Evolutionary conservation across 2,329 filamentous ascomycete species (phyloP).

Genomic region (Phialocephala subalpina): DNA sequence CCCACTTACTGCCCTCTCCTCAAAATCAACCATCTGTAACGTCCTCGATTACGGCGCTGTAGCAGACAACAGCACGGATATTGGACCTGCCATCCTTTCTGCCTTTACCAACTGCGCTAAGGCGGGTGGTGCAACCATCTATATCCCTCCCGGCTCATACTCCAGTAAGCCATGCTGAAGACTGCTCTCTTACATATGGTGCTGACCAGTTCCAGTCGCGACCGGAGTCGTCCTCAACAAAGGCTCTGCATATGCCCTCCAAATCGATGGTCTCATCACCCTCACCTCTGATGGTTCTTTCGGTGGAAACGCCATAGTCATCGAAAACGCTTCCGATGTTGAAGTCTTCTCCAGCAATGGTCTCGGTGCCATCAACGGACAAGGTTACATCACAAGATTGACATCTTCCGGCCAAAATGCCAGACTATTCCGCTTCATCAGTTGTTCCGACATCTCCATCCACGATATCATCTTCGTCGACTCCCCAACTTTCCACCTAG

Average conservation of each 20-base stretch:
- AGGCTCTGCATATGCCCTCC: conserved; percentile 46
- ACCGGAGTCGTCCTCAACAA: conserved; percentile 35
- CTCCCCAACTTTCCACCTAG: conserved; percentile 47
- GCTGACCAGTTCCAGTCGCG: conserved; percentile 20
- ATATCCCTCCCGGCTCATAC: conserved; percentile 31
- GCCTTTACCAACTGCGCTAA: conserved; percentile 43
- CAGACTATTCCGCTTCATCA: conserved; percentile 34
- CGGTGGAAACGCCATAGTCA: conserved; percentile 32
- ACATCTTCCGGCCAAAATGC: conserved; percentile 40
- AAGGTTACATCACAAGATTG: conserved; percentile 46
- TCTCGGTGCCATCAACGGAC: conserved; percentile 46
- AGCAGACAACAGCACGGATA: conserved; percentile 44
- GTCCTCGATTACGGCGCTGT: conserved; percentile 44
- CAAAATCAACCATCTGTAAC: conserved; percentile 44
- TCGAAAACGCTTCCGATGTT: conserved; percentile 40
- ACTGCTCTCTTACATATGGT: background rate
- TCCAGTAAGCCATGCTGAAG: conserved; percentile 15
- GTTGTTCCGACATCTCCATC: conserved; percentile 35
- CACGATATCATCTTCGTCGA: conserved; percentile 46
- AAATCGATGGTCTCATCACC: conserved; percentile 45
- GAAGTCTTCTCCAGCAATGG: conserved; percentile 47
- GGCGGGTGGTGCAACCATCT: conserved; percentile 30
- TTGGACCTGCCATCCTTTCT: conserved; percentile 40
- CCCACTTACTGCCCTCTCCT: conserved; percentile 39
- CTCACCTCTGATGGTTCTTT: conserved; percentile 29